These are phyloP conservation scores for Hypoxylon sp. DNA, from an alignment of 2,329 filamentous ascomycete species.

Conservation along the genomic window DNA sequence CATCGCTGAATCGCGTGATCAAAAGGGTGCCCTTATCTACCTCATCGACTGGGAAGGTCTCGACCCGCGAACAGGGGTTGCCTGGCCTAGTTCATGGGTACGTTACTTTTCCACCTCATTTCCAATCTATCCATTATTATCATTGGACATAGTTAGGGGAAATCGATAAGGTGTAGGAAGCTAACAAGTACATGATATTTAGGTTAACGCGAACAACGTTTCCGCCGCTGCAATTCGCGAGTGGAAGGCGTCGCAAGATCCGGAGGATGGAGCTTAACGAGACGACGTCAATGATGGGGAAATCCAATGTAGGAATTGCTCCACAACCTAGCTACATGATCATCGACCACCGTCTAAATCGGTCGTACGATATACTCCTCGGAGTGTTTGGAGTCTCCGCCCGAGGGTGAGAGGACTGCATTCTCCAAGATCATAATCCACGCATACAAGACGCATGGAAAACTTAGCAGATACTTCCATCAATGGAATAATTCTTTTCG, in stretches of 20 bases:
- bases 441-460: background rate
- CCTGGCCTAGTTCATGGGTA: slow-evolving; percentile 52
- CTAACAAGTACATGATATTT: slow-evolving; percentile 15
- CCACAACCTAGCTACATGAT: background rate
- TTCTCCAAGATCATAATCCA: background rate
- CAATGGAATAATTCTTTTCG: background rate
- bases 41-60: slow-evolving; percentile 53
- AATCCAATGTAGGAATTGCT: background rate
- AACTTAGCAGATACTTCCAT: background rate
- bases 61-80: slow-evolving; percentile 46
- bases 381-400: background rate
- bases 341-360: background rate
- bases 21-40: slow-evolving; percentile 35
- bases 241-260: slow-evolving; percentile 22
- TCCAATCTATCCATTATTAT: background rate
- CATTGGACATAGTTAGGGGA: background rate
- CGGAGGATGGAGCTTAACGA: background rate
- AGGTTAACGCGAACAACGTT: slow-evolving; percentile 42
- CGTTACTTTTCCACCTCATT: slow-evolving; percentile 25
- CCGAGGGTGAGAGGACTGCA: background rate
- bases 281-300: background rate
- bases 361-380: background rate
- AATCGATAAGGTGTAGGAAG: background rate
- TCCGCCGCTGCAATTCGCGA: slow-evolving; percentile 31
- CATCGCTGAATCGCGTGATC: slow-evolving; percentile 37